Percentiles rank a stretch among this genome's conserved stretches.
Conservation (phyloP, 2,329 filamentous ascomycete species). For the Cladophialophora exuberans region DNA sequence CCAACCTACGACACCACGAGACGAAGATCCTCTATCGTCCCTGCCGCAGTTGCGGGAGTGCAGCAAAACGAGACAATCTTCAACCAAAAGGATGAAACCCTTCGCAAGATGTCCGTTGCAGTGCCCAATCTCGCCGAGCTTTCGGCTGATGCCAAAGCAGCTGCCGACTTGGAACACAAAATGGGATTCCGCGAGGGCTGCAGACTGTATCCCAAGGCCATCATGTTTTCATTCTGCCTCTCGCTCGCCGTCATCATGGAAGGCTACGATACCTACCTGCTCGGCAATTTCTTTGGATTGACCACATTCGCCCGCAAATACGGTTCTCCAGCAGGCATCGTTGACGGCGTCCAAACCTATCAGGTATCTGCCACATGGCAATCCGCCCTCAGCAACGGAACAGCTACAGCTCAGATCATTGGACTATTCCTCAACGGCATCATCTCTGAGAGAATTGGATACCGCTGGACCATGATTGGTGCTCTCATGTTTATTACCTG, state of each 20-base stretch:
- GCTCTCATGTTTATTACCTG: conserved; percentile 33
- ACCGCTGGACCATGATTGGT: conserved; percentile 36
- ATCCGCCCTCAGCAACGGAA: conserved; percentile 45
- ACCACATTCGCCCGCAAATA: conserved; percentile 31
- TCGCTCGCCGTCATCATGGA: conserved; percentile 35
- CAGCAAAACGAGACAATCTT: conserved; percentile 28
- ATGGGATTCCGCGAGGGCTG: conserved; percentile 66
- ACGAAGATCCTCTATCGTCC: conserved; percentile 33
- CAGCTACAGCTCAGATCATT: conserved; percentile 33
- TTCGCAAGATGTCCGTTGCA: conserved; percentile 35
- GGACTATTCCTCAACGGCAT: conserved; percentile 34
- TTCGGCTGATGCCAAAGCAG: conserved; percentile 31
- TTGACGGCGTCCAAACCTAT: conserved; percentile 29
- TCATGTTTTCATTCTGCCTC: conserved; percentile 31
- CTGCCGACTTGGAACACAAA: conserved; percentile 29
- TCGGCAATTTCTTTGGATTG: conserved; percentile 34
- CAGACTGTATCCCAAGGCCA: conserved; percentile 74
- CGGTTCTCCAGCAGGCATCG: conserved; percentile 22
- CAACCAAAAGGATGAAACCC: conserved; percentile 34
- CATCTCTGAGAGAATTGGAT: conserved; percentile 51
- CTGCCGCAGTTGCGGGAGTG: conserved; percentile 25
- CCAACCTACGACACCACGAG: conserved; percentile 27
- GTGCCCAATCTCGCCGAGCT: conserved; percentile 33
- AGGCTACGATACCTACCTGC: conserved; percentile 34
- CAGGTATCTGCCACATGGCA: conserved; percentile 43